Percentiles rank a stretch among this genome's conserved stretches.
Evolutionary conservation across 768 basidiomycete species (phyloP).

Genomic region (Lactifluus pinguis): DNA sequence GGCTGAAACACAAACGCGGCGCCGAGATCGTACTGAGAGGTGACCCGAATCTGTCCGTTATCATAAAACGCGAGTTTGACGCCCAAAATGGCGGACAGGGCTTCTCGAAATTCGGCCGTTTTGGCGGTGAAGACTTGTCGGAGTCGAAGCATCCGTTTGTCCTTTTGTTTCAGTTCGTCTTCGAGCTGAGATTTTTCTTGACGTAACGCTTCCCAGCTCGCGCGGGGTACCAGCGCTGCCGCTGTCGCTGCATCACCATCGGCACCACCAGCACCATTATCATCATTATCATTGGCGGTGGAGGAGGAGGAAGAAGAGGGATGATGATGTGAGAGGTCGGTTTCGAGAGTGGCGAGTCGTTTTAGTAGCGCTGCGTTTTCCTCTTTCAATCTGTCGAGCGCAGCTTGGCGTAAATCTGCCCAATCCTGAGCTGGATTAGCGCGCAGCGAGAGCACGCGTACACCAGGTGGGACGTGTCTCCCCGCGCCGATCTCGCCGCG

Average conservation of each 20-base stretch:
- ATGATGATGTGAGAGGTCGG: conserved; percentile 22
- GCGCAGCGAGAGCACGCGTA: conserved; percentile 55
- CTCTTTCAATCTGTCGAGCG: conserved; percentile 61
- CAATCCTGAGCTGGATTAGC: conserved; percentile 83
- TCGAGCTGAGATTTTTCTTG: conserved; percentile 64
- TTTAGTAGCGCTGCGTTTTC: conserved; percentile 82
- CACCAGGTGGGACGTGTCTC: conserved; percentile 61
- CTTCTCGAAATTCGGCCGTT: conserved; percentile 84
- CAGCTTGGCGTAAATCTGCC: conserved; percentile 64
- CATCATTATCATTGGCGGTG: conserved; percentile 10
- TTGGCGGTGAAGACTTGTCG: conserved; percentile 85
- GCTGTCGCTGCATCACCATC: conserved; percentile 9
- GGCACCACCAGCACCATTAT: not conserved
- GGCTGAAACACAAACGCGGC: conserved; percentile 87
- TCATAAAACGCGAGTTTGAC: conserved; percentile 88
- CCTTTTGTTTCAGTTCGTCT: conserved; percentile 60
- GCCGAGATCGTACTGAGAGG: conserved; percentile 77
- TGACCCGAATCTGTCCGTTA: conserved; percentile 83
- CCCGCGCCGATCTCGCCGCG: conserved; percentile 69
- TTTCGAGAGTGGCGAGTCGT: conserved; percentile 54
- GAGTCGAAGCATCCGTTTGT: conserved; percentile 69
- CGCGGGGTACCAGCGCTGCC: conserved; percentile 55
- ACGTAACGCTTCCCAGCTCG: conserved; percentile 66
- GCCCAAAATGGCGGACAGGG: conserved; percentile 82
- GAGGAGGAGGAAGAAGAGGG: not conserved